Evolutionary conservation across 345 rosid species (phyloP), one percentile per base, ranked within the genome.

Genomic region (Salix suchowensis): DNA sequence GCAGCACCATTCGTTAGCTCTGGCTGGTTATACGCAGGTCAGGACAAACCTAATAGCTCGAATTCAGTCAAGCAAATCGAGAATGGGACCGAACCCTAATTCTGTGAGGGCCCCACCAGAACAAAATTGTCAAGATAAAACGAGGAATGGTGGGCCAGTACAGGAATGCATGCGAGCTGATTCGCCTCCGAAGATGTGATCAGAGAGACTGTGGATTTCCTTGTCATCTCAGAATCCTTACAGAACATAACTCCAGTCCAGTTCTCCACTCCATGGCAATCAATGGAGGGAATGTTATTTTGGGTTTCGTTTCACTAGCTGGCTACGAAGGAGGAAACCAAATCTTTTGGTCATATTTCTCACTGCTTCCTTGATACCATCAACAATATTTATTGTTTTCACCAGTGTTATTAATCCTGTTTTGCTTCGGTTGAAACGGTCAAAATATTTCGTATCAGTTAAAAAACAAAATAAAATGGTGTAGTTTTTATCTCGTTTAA

Each of bases 341-440:
- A 72, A 72, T 80, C 68, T 75, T 76, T 64, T 75, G 65, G 0
- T 34, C 71, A 79, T 76, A 76, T 76, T 75, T 67, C 62, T 67
- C 44, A 36, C 64, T 55, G 7, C 10, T 18, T 15, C 23, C 46
- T 40, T 82, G 80, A 69, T 69, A 24, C 77, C 74, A 71, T 79
- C 79, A 78, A 60, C 66, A 66, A n/a, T 73, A 79, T 32, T 81
- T 67, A 79, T 67, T 71, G 70, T 24, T 54, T 54, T 4, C 36
- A 34, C 36, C 36, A 0, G 5, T 34, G 1, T 4, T 34, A 34
- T 34, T 34, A 34, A 34, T 30, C 3, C 4, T 0, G 32, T 30
- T 30, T 3, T 30, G 32, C 0, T 2, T 30, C 0, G 32, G 4
- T 32, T 32, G 32, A 30, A 30, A 30, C 1, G 32, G 0, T 30